Evolutionary conservation across 2,329 filamentous ascomycete genomes (phyloP).

Genomic region (Geosmithia putterillii): DNA sequence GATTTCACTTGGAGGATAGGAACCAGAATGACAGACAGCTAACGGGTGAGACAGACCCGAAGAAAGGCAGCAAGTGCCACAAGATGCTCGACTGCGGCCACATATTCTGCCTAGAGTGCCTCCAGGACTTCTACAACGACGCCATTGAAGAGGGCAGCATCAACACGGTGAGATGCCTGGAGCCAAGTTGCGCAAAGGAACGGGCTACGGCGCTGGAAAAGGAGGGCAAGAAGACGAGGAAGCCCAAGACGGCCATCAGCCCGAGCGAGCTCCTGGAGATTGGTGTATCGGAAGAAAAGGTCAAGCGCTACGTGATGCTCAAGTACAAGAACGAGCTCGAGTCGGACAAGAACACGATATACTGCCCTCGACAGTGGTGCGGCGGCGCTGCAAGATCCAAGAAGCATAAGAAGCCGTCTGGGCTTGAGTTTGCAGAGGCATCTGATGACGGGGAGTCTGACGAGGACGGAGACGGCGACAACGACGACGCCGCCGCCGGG

Average conservation of each 20-base stretch:
- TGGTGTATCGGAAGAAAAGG: slow-evolving; percentile 54
- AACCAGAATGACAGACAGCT: no score
- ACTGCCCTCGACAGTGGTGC: slow-evolving; percentile 88
- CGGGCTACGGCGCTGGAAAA: slow-evolving; percentile 21
- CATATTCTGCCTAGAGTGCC: slow-evolving; percentile 80
- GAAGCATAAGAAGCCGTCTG: slow-evolving; percentile 58
- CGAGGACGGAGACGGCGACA: slow-evolving; percentile 29
- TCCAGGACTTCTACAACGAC: slow-evolving; percentile 81
- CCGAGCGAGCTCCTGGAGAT: slow-evolving; percentile 78
- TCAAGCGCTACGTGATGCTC: slow-evolving; percentile 76
- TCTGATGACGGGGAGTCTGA: slow-evolving; percentile 37
- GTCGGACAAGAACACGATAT: slow-evolving; percentile 81
- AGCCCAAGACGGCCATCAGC: slow-evolving; percentile 56
- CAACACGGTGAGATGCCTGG: slow-evolving; percentile 64
- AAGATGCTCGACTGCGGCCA: slow-evolving; percentile 74
- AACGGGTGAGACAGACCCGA: slow-evolving; percentile 60
- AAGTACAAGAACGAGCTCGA: slow-evolving; percentile 91
- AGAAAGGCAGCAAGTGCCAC: slow-evolving; percentile 76
- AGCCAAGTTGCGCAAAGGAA: slow-evolving; percentile 65
- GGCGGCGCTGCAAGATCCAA: slow-evolving; percentile 75
- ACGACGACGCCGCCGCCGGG: slow-evolving; percentile 10
- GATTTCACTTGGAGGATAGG: no score
- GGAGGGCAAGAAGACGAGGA: slow-evolving; percentile 23
- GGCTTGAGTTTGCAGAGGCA: slow-evolving; percentile 44
- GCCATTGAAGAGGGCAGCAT: slow-evolving; percentile 82